These are phyloP conservation scores for Piromyces sp. DNA, from an alignment of 192 early-diverging fungal species.

Conservation along the genomic window DNA sequence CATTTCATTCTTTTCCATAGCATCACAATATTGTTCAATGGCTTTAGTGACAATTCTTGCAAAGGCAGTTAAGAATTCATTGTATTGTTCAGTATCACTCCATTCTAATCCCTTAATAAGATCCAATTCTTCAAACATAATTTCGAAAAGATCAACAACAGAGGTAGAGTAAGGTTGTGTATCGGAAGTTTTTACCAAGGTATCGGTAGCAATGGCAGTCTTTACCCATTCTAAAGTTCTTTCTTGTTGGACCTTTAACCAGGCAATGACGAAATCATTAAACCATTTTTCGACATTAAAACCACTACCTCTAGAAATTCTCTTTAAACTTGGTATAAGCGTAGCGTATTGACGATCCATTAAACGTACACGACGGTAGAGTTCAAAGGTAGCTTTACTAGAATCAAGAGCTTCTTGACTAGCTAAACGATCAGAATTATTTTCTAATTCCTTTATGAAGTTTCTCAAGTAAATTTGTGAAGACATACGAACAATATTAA, in stretches of 20 bases:
- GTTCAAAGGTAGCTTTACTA: conserved; percentile 17
- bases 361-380: conserved; percentile 18
- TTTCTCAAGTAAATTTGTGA: conserved; percentile 22
- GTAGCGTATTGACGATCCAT: conserved; percentile 23
- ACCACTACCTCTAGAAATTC: conserved; percentile 15
- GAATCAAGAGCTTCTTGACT: conserved; percentile 20
- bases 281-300: conserved; percentile 62
- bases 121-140: conserved; percentile 50
- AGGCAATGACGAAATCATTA: conserved; percentile 41
- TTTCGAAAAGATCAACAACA: conserved; percentile 58
- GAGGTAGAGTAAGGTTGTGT: conserved; percentile 48
- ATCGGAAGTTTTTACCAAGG: conserved; percentile 14
- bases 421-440: conserved; percentile 12
- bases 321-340: conserved; percentile 15
- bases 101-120: conserved; percentile 51
- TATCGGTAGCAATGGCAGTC: conserved; percentile 43
- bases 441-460: conserved; percentile 24
- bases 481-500: conserved; percentile 26
- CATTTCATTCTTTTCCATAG: conserved; percentile 24
- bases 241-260: conserved; percentile 37
- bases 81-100: conserved; percentile 35
- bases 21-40: conserved; percentile 38
- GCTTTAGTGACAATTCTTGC: conserved; percentile 20
- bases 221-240: conserved; percentile 55
- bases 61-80: conserved; percentile 31